Base-by-base conservation (phyloP, 75 land plant genomes). In the Azolla pinnata region DNA sequence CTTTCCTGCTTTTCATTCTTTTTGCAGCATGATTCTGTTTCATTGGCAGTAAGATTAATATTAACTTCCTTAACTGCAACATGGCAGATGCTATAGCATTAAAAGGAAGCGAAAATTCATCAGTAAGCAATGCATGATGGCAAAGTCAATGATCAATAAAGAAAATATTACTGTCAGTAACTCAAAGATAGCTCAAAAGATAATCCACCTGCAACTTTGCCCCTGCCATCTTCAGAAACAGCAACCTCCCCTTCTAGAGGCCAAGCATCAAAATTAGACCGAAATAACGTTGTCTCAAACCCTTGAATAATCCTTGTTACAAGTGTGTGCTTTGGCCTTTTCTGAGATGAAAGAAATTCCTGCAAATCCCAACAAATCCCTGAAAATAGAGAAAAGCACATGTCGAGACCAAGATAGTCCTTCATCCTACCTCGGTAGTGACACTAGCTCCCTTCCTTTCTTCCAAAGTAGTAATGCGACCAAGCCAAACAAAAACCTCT, bases 131-230 rank as follows among this genome's bases (percentile, higher is more conserved):
- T n/a, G n/a, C n/a, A n/a, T n/a, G n/a, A n/a, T n/a, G n/a, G n/a
- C n/a, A n/a, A n/a, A n/a, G n/a, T n/a, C n/a, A n/a, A n/a, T n/a
- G n/a, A n/a, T n/a, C n/a, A n/a, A n/a, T n/a, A n/a, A n/a, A n/a
- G n/a, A n/a, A n/a, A n/a, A n/a, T n/a, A n/a, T n/a, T n/a, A n/a
- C n/a, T n/a, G n/a, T n/a, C n/a, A n/a, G n/a, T n/a, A n/a, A n/a
- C n/a, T n/a, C n/a, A 46, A 14, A 18, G 2, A 46, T 4, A 4
- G 17, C 49, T 17, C 29, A 17, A 25, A 4, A 29, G 21, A 20
- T 53, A 14, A 44, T 56, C 29, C 69, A 93, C 98, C 98, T 67
- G 98, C 98, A 64, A 93, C 98, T 81, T 89, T 93, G 64, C 98
- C 98, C 72, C 90, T 64, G 52, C 98, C 96, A 25, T 93, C 98